Evolutionary conservation across 306 rosid species (phyloP).

Genomic region (Aeschynomene evenia): DNA sequence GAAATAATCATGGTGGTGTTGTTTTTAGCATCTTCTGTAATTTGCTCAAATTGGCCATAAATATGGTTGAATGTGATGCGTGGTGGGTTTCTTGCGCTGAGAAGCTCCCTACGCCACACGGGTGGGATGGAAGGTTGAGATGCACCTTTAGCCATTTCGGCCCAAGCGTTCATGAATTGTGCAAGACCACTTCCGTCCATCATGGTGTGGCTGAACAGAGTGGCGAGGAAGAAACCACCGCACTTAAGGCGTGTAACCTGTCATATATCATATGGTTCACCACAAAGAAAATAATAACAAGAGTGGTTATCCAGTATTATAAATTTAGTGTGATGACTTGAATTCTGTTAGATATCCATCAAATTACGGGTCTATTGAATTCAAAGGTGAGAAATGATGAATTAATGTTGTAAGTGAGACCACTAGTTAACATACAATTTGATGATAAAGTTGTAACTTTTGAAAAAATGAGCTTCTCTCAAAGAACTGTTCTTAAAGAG

Average conservation of each 20-base stretch:
- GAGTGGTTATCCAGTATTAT: too few relatives aligned
- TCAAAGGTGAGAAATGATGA: too few relatives aligned
- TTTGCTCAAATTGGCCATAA: slow-evolving; percentile 19
- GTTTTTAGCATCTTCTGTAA: not conserved
- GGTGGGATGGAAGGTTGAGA: slow-evolving; percentile 8
- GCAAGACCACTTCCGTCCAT: not conserved
- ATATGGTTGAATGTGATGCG: slow-evolving; percentile 21
- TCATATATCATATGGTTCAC: not conserved
- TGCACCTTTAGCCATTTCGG: slow-evolving; percentile 27
- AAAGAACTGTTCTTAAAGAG: too few relatives aligned
- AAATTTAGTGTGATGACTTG: too few relatives aligned
- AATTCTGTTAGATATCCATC: too few relatives aligned
- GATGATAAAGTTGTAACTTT: too few relatives aligned
- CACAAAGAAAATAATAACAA: too few relatives aligned
- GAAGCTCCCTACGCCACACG: slow-evolving; percentile 30
- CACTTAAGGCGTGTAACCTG: slow-evolving; percentile 32
- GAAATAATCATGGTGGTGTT: not conserved
- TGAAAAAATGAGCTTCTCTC: too few relatives aligned
- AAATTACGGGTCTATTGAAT: too few relatives aligned
- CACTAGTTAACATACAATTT: too few relatives aligned
- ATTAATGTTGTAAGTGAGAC: too few relatives aligned
- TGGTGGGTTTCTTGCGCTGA: slow-evolving; percentile 26
- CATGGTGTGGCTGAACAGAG: slow-evolving; percentile 12
- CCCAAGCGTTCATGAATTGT: slow-evolving; percentile 17
- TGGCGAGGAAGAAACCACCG: slow-evolving; percentile 26